Base-by-base conservation (phyloP, 108 stramenopile genomes). In the Nitzschia sp. region DNA sequence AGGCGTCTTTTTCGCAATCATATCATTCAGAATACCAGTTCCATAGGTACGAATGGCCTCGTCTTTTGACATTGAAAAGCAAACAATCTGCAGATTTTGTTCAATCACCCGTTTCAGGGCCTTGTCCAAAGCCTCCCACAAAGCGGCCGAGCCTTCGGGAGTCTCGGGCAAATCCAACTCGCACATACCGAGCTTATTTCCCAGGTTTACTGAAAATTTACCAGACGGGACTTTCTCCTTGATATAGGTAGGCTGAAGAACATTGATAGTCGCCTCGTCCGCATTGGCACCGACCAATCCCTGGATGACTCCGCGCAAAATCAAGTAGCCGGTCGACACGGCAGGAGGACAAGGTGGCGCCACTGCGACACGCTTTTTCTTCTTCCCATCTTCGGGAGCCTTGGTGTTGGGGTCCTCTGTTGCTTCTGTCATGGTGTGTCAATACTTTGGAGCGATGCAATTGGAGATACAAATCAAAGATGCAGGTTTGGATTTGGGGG, bases 171-270 rank as follows among this genome's bases (percentile, higher is more conserved):
- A 55, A 18, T 54, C 67, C 55, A 85, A 56, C 17, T 60, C 38
- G 33, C 74, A 81, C 4, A 62, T 54, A 0, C 90, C 90, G 19
- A 70, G 68, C 54, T 84, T 84, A 47, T 85, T 88, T 2, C 90
- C 90, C 19, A 90, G 46, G 47, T 76, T 63, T 23, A 76, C 34
- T n/a, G 75, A 76, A n/a, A 92, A 78, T 71, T 89, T 89, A 46
- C 86, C 91, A 26, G 83, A 72, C 11, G 78, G 75, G 47, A 62
- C 70, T 25, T 82, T 54, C 35, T 92, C 91, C 59, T 89, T 92
- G 54, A 87, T 74, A 42, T 75, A 92, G 0, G 91, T 89, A 55
- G 88, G 82, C 66, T 92, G 91, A 57, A 92, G 70, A 26, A 73
- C 54, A 66, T 66, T 74, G 64, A 83, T 58, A 62, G 62, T 24